phyloP scores from a whole-genome alignment of 495 filamentous ascomycete species.

The Cairneyella variabilis region DNA sequence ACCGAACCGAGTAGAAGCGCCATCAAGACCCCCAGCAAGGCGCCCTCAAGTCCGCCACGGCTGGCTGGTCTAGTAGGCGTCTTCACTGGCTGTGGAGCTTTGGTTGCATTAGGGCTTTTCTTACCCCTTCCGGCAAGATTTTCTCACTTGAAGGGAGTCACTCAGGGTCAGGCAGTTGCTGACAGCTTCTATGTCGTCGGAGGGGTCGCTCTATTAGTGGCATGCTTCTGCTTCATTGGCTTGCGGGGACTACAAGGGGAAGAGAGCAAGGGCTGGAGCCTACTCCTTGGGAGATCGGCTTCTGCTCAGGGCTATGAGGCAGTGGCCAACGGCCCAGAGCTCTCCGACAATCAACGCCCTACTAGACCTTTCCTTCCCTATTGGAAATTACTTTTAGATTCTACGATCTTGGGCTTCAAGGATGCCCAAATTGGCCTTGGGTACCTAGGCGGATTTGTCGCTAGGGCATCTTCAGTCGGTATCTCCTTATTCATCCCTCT shows the following conservation, averaged over 20 bases:
- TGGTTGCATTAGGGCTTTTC: conserved; percentile 76
- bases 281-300: conserved; percentile 39
- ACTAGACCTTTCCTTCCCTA: conserved; percentile 35
- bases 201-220: conserved; percentile 63
- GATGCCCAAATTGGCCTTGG: conserved; percentile 76
- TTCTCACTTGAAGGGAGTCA: conserved; percentile 57
- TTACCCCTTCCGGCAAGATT: conserved; percentile 83
- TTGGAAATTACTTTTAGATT: conserved; percentile 52
- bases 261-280: conserved; percentile 64
- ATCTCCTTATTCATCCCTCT: conserved; percentile 94
- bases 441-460: conserved; percentile 93
- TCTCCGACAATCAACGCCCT: background rate
- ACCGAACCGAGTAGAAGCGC: background rate
- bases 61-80: conserved; percentile 88
- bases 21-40: background rate
- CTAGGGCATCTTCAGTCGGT: conserved; percentile 90
- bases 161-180: conserved; percentile 63
- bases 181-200: conserved; percentile 85
- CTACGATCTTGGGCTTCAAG: conserved; percentile 66
- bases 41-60: conserved; percentile 44
- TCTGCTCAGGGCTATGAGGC: conserved; percentile 17
- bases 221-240: conserved; percentile 73
- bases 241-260: conserved; percentile 75
- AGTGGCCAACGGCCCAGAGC: background rate
- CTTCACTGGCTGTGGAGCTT: conserved; percentile 87